Evolutionary conservation across 164 flowering plant species (phyloP).

Genomic region (Protea cynaroides): DNA sequence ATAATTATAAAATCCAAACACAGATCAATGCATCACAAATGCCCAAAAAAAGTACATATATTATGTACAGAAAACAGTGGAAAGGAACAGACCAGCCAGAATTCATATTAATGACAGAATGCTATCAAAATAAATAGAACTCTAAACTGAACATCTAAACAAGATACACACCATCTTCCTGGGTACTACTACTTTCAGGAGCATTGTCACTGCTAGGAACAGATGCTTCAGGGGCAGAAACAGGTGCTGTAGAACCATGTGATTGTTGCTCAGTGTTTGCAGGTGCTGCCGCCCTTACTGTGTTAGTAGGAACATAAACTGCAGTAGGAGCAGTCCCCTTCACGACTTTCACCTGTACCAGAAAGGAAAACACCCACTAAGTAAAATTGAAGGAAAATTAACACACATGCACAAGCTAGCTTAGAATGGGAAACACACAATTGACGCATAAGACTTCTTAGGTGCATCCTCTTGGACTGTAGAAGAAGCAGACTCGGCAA

Average conservation of each 20-base stretch:
- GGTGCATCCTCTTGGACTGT: no score
- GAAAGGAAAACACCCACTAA: background rate
- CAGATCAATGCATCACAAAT: no score
- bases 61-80: no score
- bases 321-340: slow-evolving; percentile 17
- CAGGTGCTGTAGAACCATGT: slow-evolving; percentile 17
- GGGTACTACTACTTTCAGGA: slow-evolving; percentile 23
- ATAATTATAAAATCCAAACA: no score
- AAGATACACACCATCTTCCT: slow-evolving; percentile 44
- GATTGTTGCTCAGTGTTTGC: slow-evolving; percentile 30
- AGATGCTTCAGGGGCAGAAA: slow-evolving; percentile 32
- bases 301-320: slow-evolving; percentile 15
- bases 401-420: background rate
- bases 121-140: no score
- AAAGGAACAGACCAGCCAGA: no score
- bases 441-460: slow-evolving; percentile 43
- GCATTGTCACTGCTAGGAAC: slow-evolving; percentile 17
- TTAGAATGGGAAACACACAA: slow-evolving; percentile 32
- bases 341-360: slow-evolving; percentile 31
- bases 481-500: background rate
- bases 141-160: slow-evolving; percentile 12
- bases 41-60: no score
- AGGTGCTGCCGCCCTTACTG: slow-evolving; percentile 15
- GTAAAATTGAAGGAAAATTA: background rate
- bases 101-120: no score